These are phyloP conservation scores for Aspergillus uvarum DNA, from an alignment of 2,329 filamentous ascomycete species.

Conservation along the genomic window DNA sequence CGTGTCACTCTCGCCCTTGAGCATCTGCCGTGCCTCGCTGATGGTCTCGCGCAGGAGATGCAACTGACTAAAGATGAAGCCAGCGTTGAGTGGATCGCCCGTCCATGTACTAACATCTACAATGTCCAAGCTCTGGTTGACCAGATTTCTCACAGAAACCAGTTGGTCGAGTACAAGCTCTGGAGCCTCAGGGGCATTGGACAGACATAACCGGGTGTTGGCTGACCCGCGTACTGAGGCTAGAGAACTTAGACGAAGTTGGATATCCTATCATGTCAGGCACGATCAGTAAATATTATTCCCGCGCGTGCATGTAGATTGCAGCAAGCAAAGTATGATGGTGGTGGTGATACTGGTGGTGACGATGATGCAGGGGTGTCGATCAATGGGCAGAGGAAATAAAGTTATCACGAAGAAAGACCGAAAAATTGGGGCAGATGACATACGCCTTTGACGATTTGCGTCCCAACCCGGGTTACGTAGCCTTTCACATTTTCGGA, in stretches of 20 bases:
- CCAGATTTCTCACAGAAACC: constrained; percentile 68
- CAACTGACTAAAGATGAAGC: constrained; percentile 60
- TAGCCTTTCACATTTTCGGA: constrained; percentile 91
- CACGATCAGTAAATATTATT: not conserved
- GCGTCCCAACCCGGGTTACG: constrained; percentile 84
- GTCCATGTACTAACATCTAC: constrained; percentile 75
- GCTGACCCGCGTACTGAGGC: constrained; percentile 53
- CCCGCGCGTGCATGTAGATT: not conserved
- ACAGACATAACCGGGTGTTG: constrained; percentile 54
- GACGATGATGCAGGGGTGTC: not conserved
- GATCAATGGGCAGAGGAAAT: not conserved
- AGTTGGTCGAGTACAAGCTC: constrained; percentile 68
- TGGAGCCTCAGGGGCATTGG: constrained; percentile 54
- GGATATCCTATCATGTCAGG: constrained; percentile 59
- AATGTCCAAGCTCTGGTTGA: constrained; percentile 81
- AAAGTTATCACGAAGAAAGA: not conserved
- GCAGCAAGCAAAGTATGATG: not conserved
- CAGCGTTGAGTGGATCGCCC: constrained; percentile 60
- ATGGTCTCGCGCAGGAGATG: constrained; percentile 61
- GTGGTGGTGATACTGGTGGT: no score
- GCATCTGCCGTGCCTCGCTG: constrained; percentile 57
- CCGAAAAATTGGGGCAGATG: not conserved
- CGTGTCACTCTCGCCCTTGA: constrained; percentile 56
- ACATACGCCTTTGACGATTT: constrained; percentile 83
- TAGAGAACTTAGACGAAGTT: constrained; percentile 64